phyloP scores from a whole-genome alignment of 164 flowering plant genomes.

The Sedum album region DNA sequence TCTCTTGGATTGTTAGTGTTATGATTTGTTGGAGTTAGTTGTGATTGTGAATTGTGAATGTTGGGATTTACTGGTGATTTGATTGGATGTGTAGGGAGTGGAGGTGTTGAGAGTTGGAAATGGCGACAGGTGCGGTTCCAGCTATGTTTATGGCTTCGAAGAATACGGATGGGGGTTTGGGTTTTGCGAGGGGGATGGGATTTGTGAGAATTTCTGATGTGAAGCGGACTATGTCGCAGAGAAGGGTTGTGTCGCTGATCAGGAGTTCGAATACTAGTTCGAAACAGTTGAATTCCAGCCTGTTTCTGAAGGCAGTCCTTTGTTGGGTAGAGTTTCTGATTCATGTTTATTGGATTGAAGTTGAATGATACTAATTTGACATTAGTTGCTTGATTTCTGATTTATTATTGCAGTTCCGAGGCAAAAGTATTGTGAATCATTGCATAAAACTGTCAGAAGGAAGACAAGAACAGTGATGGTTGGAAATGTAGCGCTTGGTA shows the following conservation, averaged over 20 bases:
- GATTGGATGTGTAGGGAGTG: neutral
- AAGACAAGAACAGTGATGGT: slow-evolving; percentile 93
- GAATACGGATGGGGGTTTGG: slow-evolving; percentile 36
- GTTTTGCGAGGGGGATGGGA: slow-evolving; percentile 44
- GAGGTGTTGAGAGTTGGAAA: slow-evolving; percentile 14
- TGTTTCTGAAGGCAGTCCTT: slow-evolving; percentile 80
- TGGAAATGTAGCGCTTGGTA: slow-evolving; percentile 92
- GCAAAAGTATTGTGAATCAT: slow-evolving; percentile 88
- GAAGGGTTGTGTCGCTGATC: slow-evolving; percentile 32
- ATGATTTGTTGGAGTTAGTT: neutral
- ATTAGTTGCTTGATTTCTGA: slow-evolving; percentile 11
- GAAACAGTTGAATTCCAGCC: slow-evolving; percentile 59
- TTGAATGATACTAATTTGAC: neutral
- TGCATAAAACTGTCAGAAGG: slow-evolving; percentile 79
- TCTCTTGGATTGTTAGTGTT: too few relatives aligned
- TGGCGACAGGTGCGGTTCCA: slow-evolving; percentile 72
- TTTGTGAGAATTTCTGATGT: slow-evolving; percentile 52
- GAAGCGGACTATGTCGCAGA: slow-evolving; percentile 33
- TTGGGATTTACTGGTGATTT: neutral
- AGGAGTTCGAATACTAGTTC: slow-evolving; percentile 49
- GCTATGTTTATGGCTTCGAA: slow-evolving; percentile 47
- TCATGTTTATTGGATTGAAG: neutral
- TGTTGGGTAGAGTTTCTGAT: slow-evolving; percentile 44
- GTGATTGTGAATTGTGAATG: neutral
- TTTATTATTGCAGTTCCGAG: slow-evolving; percentile 59